A percentile compares a stretch with the other conserved stretches of the same genome.
Evolutionary conservation across 2,329 filamentous ascomycete genomes (phyloP).

Genomic region (Alternaria gansuensis): DNA sequence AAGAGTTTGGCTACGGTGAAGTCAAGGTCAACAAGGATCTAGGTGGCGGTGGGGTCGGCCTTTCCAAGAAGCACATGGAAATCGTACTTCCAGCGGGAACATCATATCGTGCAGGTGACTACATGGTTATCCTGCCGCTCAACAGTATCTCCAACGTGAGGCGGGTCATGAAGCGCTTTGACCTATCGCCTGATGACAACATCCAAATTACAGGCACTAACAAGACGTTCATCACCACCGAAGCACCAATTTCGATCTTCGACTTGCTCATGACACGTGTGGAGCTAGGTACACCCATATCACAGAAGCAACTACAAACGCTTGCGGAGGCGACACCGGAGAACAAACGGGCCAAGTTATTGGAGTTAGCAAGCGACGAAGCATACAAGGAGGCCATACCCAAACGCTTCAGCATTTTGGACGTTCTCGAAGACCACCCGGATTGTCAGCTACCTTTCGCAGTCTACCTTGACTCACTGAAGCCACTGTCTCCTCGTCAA

Average conservation of each 20-base stretch:
- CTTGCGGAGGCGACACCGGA: constrained; percentile 13
- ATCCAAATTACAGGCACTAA: constrained; percentile 22
- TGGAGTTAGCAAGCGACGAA: constrained; percentile 12
- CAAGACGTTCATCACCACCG: constrained; percentile 14
- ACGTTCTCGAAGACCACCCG: constrained; percentile 14
- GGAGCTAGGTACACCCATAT: constrained; percentile 18
- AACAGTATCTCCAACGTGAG: constrained; percentile 57
- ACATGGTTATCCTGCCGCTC: constrained; percentile 74
- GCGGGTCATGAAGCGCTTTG: constrained; percentile 31
- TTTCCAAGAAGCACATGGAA: constrained; percentile 24
- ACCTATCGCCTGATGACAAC: constrained; percentile 13
- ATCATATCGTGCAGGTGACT: constrained; percentile 75
- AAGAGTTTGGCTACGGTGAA: constrained; percentile 22
- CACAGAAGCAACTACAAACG: constrained; percentile 15
- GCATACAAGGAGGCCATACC: constrained; percentile 14
- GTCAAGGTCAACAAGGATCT: constrained; percentile 37
- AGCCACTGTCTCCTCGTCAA: constrained; percentile 17
- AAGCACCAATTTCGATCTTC: constrained; percentile 7
- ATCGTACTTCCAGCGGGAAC: constrained; percentile 50
- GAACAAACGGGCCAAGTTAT: constrained; percentile 8
- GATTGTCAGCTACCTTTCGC: constrained; percentile 13
- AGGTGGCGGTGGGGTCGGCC: constrained; percentile 14
- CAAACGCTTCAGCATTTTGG: constrained; percentile 16
- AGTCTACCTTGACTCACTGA: constrained; percentile 13
- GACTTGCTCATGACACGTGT: constrained; percentile 19